Percentiles rank a stretch among this genome's conserved stretches.
phyloP scores from a whole-genome alignment of 2,329 filamentous ascomycete genomes.

The Aspergillus quadrilineatus region DNA sequence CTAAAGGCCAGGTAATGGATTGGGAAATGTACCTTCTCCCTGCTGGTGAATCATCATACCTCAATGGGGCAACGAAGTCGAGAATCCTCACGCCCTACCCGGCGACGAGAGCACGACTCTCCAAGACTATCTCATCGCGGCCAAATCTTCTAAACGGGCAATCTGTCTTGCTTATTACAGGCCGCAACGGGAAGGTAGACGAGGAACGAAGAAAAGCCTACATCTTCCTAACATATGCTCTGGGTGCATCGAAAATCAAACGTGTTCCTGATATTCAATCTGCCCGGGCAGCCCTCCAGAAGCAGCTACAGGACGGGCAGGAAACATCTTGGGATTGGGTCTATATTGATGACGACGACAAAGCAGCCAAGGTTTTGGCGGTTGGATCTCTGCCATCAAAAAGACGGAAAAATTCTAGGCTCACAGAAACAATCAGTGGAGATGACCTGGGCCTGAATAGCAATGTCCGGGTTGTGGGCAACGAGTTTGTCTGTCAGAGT shows the following conservation, averaged over 20 bases:
- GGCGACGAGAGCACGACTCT: conserved; percentile 56
- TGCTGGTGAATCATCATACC: conserved; percentile 73
- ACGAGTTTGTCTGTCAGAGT: conserved; percentile 90
- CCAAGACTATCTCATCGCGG: conserved; percentile 58
- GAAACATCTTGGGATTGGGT: conserved; percentile 67
- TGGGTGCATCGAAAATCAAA: conserved; percentile 68
- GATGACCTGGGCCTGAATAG: conserved; percentile 41
- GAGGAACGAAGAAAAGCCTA: conserved; percentile 70
- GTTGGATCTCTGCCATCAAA: conserved; percentile 32
- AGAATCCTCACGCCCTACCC: conserved; percentile 65
- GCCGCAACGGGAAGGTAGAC: conserved; percentile 57
- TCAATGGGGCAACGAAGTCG: conserved; percentile 75
- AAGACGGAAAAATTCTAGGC: conserved; percentile 45
- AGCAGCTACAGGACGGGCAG: conserved; percentile 47
- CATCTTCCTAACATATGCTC: conserved; percentile 73
- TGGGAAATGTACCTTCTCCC: conserved; percentile 84
- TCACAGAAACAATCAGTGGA: conserved; percentile 25
- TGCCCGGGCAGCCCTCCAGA: conserved; percentile 59
- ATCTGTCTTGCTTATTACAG: conserved; percentile 70
- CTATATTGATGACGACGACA: conserved; percentile 68
- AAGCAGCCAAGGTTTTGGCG: conserved; percentile 52
- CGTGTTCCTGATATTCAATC: conserved; percentile 65
- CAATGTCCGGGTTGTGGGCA: conserved; percentile 67
- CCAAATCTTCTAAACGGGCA: conserved; percentile 63
- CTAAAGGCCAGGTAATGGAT: conserved; percentile 60